These are phyloP conservation scores for Fusarium falciforme DNA, from an alignment of 2,329 filamentous ascomycete species.

Conservation along the genomic window DNA sequence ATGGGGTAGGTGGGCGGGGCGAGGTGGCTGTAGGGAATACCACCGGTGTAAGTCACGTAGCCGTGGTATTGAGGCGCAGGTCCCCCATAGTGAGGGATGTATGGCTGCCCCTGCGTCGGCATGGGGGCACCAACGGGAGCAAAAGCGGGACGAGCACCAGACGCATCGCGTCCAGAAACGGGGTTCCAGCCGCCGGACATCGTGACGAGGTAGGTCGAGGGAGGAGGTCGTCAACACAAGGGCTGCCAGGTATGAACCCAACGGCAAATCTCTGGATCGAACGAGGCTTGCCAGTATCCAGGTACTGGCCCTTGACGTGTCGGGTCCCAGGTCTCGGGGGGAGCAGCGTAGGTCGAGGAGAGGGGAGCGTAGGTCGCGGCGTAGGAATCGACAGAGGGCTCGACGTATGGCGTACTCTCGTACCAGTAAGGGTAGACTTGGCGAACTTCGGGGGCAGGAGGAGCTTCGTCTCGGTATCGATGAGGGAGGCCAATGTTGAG, in stretches of 20 bases:
- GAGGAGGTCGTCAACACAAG: conserved; percentile 27
- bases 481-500: not conserved
- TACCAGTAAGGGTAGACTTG: conserved; percentile 19
- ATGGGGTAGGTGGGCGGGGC: conserved; percentile 8
- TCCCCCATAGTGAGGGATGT: conserved; percentile 52
- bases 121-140: conserved; percentile 50
- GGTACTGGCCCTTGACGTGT: conserved; percentile 45
- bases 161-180: conserved; percentile 52
- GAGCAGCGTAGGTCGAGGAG: not conserved
- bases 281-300: conserved; percentile 51
- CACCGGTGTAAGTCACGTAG: conserved; percentile 42
- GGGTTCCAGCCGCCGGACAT: conserved; percentile 58
- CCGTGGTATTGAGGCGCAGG: conserved; percentile 42
- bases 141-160: conserved; percentile 46
- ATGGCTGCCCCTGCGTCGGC: conserved; percentile 52
- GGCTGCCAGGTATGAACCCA: conserved; percentile 55
- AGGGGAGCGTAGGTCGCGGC: not conserved
- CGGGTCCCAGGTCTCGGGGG: conserved; percentile 43
- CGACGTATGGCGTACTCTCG: conserved; percentile 4
- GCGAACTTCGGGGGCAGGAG: not conserved
- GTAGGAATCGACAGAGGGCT: not conserved
- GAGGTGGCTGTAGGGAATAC: conserved; percentile 14
- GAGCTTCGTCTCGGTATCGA: conserved; percentile 3
- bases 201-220: not conserved
- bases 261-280: conserved; percentile 42